Evolutionary conservation across 2,329 filamentous ascomycete genomes (phyloP), one percentile per base, ranked within the genome.

Genomic region (Xylaria sp.): DNA sequence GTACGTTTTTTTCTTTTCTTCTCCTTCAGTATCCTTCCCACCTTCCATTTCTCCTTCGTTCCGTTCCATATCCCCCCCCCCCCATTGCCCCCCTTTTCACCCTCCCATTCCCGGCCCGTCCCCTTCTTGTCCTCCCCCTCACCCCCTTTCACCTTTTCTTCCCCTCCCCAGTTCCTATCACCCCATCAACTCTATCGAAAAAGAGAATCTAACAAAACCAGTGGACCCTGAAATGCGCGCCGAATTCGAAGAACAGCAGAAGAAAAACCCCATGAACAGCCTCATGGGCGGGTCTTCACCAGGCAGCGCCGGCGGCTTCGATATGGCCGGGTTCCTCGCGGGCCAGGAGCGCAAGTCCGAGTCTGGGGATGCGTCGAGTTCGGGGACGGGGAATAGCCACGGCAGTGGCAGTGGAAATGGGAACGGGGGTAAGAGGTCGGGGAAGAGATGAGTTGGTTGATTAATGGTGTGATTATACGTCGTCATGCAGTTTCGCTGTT

Each of bases 171-270:
- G n/a, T n/a, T n/a, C n/a, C n/a, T n/a, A n/a, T n/a, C n/a, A n/a
- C n/a, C n/a, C n/a, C n/a, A n/a, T n/a, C n/a, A 7, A n/a, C n/a
- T 16, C n/a, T 16, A n/a, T 9, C n/a, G 11, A 49, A 49, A 11
- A 30, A 30, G 10, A 49, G 23, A 49, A 49, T 4, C 7, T 8
- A 46, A 52, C 37, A 50, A 35, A 49, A 5, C 44, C 69, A 97
- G 92, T 99, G 92, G 94, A 97, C 73, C 91, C 91, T n/a, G 94
- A 99, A 75, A 89, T 91, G 77, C 87, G 87, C 69, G 91, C 90
- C 68, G 94, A 97, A 73, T 96, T 94, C 72, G 92, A 97, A 73
- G 90, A 91, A 70, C 88, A 91, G 70, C 91, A 94, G 74, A 91
- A 92, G 76, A 83, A 84, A 64, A 87, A 85, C 66, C 85, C 89